Evolutionary conservation across 805 yeast genomes (phyloP).

Genomic region (Torulaspora franciscae): DNA sequence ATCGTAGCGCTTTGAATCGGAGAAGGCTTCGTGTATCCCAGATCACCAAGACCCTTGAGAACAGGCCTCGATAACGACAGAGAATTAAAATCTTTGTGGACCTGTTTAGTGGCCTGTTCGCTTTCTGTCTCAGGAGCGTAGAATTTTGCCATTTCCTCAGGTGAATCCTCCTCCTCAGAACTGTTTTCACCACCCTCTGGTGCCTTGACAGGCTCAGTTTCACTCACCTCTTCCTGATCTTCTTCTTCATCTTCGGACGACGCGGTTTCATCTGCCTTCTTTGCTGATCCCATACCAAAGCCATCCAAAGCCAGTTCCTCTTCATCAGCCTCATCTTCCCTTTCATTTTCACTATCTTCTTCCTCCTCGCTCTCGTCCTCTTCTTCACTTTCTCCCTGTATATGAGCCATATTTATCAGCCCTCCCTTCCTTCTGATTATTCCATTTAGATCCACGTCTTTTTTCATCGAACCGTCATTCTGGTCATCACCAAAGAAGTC

Average conservation of each 20-base stretch:
- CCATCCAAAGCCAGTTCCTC: slow-evolving; percentile 38
- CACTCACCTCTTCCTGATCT: slow-evolving; percentile 23
- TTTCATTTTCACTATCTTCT: slow-evolving; percentile 38
- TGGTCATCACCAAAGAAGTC: slow-evolving; percentile 53
- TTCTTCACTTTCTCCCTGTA: slow-evolving; percentile 37
- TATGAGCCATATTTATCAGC: slow-evolving; percentile 49
- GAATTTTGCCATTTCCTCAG: slow-evolving; percentile 77
- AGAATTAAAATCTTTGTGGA: slow-evolving; percentile 65
- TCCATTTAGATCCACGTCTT: slow-evolving; percentile 79
- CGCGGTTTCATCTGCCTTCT: slow-evolving; percentile 30
- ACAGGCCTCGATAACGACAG: slow-evolving; percentile 86
- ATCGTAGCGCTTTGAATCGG: slow-evolving; percentile 92
- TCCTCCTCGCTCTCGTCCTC: slow-evolving; percentile 44
- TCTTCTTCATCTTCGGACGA: slow-evolving; percentile 34
- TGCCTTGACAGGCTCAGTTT: slow-evolving; percentile 23
- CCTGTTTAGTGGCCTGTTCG: slow-evolving; percentile 46
- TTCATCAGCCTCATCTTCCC: slow-evolving; percentile 34
- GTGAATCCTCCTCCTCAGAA: slow-evolving; percentile 40
- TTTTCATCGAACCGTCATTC: slow-evolving; percentile 29
- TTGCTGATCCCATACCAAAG: slow-evolving; percentile 36
- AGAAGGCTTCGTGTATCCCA: slow-evolving; percentile 85
- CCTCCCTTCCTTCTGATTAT: slow-evolving; percentile 88
- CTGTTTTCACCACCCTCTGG: neutral
- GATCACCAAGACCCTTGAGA: slow-evolving; percentile 69
- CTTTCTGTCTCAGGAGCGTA: slow-evolving; percentile 57